Evolutionary conservation across 441 rosid genomes (phyloP).

Genomic region (Gossypium schwendimanii): DNA sequence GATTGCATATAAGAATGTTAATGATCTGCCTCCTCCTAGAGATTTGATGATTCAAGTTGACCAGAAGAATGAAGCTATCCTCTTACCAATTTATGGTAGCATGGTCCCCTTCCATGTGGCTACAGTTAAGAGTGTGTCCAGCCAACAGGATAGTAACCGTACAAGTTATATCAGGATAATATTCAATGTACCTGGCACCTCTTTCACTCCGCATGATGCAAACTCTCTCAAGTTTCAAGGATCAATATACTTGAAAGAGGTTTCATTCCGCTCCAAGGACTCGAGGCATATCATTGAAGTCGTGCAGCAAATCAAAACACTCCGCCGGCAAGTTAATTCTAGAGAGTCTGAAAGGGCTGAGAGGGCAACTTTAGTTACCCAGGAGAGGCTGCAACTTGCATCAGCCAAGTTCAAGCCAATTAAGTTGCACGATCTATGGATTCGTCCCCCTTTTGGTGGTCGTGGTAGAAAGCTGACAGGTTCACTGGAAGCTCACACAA

Average conservation of each 20-base stretch:
- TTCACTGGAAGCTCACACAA: slow-evolving; percentile 70
- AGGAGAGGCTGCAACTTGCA: slow-evolving; percentile 76
- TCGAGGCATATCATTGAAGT: slow-evolving; percentile 63
- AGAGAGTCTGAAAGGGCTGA: slow-evolving; percentile 88
- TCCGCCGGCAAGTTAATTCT: slow-evolving; percentile 61
- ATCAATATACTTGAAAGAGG: slow-evolving; percentile 55
- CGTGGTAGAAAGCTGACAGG: slow-evolving; percentile 85
- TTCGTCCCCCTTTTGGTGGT: slow-evolving; percentile 76
- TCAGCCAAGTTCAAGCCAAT: slow-evolving; percentile 76
- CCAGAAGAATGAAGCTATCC: slow-evolving; percentile 59
- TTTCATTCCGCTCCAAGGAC: slow-evolving; percentile 63
- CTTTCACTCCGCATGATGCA: slow-evolving; percentile 53
- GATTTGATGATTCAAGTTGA: slow-evolving; percentile 71
- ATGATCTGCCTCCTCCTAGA: slow-evolving; percentile 61
- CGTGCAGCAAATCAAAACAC: slow-evolving; percentile 56
- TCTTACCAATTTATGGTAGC: slow-evolving; percentile 44
- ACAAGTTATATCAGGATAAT: slow-evolving; percentile 50
- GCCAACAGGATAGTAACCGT: slow-evolving; percentile 44
- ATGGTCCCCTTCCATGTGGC: slow-evolving; percentile 69
- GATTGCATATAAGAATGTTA: slow-evolving; percentile 72
- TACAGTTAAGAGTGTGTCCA: slow-evolving; percentile 42
- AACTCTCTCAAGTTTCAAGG: slow-evolving; percentile 50
- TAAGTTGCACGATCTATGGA: slow-evolving; percentile 75
- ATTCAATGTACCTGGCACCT: slow-evolving; percentile 61
- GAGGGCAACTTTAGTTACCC: slow-evolving; percentile 85